Evolutionary conservation across 108 stramenopile genomes (phyloP), one percentile per base, ranked within the genome.

Genomic region (Nannochloropsis gaditana): DNA sequence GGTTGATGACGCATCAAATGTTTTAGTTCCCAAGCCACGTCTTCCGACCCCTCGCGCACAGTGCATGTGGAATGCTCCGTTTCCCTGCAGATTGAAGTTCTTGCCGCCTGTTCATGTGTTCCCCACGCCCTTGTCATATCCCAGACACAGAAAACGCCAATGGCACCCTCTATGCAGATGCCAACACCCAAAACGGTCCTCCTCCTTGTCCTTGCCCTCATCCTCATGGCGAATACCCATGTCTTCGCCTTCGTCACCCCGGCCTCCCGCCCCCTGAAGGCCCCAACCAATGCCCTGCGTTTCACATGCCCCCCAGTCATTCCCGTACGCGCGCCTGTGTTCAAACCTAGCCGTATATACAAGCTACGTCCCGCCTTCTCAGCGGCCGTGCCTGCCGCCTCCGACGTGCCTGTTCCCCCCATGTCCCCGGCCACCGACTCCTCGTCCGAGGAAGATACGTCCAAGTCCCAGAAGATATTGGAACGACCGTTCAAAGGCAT

Each of bases 401-500:
- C 59, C 19, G 59, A 15, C 19, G 59, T 73, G 19, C 59, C 59
- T 15, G 19, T n/a, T 6, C 59, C 59, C n/a, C 59, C 59, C 59
- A n/a, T n/a, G 19, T 73, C 59, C 2, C 19, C 59, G 15, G 1
- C n/a, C 59, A 73, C 59, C 59, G 15, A 11, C 47, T n/a, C 15
- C 59, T 15, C 15, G 59, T n/a, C 59, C 59, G 0, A 73, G 19
- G 59, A n/a, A 15, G 59, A 73, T n/a, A 73, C 59, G 59, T 73
- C 59, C 59, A 73, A 73, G 59, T 73, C 59, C n/a, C 59, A 73
- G n/a, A 84, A 79, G 21, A 11, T 88, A 41, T 79, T 88, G 43
- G 88, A 88, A 11, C 83, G 85, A 43, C 84, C 88, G 17, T 87
- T 87, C 21, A 82, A 86, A 43, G 89, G 89, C 11, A 82, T 89